A percentile compares a stretch with the other conserved stretches of the same genome.
Conservation (phyloP, 331 rosid genomes). For the Cucumis variabilis region DNA sequence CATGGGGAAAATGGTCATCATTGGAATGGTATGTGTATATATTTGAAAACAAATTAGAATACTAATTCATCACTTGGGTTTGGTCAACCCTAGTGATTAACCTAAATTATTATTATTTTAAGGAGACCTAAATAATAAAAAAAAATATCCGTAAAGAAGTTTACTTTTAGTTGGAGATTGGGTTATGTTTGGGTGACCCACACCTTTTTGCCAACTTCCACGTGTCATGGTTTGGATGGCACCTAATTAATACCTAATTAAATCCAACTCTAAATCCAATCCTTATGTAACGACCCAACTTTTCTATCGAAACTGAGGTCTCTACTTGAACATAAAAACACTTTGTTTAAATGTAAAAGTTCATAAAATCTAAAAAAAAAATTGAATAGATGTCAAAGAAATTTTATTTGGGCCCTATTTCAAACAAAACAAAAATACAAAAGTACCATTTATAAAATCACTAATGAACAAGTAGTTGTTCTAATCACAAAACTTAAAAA, state of each 20-base stretch:
- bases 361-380: no score
- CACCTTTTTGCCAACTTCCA: background rate
- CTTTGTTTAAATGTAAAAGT: no score
- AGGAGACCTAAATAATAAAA: background rate
- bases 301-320: no score
- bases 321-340: no score
- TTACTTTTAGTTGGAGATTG: background rate
- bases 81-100: background rate
- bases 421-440: no score
- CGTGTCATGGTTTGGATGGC: background rate
- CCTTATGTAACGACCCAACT: no score
- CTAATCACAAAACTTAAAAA: no score
- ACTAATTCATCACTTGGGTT: background rate
- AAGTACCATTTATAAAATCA: no score
- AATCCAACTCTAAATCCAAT: background rate
- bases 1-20: background rate
- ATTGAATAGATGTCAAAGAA: no score
- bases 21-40: background rate
- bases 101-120: background rate
- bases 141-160: background rate
- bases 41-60: background rate
- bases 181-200: background rate
- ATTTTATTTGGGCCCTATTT: no score
- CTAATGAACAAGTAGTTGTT: no score
- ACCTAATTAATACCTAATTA: conserved; percentile 8